Evolutionary conservation across 495 filamentous ascomycete species (phyloP), one percentile per base, ranked within the genome.

Genomic region (Daldinia vernicosa): DNA sequence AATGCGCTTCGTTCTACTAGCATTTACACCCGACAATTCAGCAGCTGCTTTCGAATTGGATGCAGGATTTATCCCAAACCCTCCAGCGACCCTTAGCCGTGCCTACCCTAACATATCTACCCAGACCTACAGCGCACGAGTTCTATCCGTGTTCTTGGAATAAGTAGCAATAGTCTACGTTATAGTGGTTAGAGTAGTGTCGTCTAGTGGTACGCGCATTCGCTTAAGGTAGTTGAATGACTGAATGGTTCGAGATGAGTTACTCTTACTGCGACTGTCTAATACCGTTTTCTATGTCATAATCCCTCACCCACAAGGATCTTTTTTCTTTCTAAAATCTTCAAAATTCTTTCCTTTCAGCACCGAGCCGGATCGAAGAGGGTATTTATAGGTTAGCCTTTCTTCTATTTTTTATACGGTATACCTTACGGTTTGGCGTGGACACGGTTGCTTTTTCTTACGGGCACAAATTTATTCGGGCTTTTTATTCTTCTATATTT

Each of bases 341-440:
- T 66, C 43, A 14, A 63, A 58, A 61, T 35, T 30, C 6, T 45
- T 32, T 56, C 26, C 33, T 58, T 28, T 60, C 33, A 50, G 24
- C 43, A 43, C 19, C 37, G 63, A 59, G 22, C 40, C 45, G 53
- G 62, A 43, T 69, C 52, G 59, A 67, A 70, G 69, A 71, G 60
- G 63, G 71, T 60, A 74, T 64, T 73, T 54, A 58, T 37, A 53
- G 52, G 70, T 60, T 58, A 69, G 27, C 65, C 50, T 63, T 63
- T 56, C 57, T 61, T 39, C 61, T 27, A 47, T 26, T 67, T 70
- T 63, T 60, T 67, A 74, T 67, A 74, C 22, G 71, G 67, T 67
- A 74, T 74, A 74, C 71, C 66, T 73, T 70, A 70, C 60, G 71
- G 71, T 67, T 60, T 45, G 67, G 71, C 67, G 67, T 24, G 67